These are phyloP conservation scores for Sporisorium iseilematis-ciliati DNA, from an alignment of 1,284 basidiomycete genomes.

Conservation along the genomic window DNA sequence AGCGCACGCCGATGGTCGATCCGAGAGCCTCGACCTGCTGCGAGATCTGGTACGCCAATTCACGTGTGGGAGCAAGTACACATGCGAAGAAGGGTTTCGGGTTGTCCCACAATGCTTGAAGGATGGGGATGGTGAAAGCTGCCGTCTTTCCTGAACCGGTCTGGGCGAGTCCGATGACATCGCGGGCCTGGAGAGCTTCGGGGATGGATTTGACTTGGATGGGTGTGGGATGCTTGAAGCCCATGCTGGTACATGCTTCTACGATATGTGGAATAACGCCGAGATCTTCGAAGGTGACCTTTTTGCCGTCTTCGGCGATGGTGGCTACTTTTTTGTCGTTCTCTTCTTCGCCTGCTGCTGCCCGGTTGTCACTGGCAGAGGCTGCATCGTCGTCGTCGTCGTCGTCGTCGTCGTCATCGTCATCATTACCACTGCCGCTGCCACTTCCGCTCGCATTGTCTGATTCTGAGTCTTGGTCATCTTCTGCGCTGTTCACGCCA, in stretches of 20 bases:
- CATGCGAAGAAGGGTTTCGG: slow-evolving; percentile 94
- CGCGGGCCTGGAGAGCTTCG: slow-evolving; percentile 86
- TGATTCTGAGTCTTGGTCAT: slow-evolving; percentile 7
- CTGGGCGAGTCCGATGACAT: slow-evolving; percentile 97
- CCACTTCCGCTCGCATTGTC: slow-evolving; percentile 11
- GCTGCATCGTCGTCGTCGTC: slow-evolving; percentile 11
- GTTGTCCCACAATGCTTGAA: slow-evolving; percentile 96
- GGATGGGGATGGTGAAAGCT: slow-evolving; percentile 93
- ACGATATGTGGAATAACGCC: slow-evolving; percentile 91
- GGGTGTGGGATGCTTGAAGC: slow-evolving; percentile 88
- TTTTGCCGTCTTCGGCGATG: slow-evolving; percentile 29
- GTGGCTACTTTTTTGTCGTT: slow-evolving; percentile 39
- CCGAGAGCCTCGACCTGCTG: slow-evolving; percentile 95
- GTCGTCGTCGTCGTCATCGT: slow-evolving; percentile 13
- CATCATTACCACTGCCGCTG: neutral
- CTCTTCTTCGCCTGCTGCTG: slow-evolving; percentile 14
- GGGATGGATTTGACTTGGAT: slow-evolving; percentile 93
- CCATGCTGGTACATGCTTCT: slow-evolving; percentile 83
- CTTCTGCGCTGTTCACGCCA: slow-evolving; percentile 12
- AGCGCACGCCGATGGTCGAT: slow-evolving; percentile 79
- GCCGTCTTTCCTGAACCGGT: slow-evolving; percentile 99
- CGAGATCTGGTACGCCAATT: slow-evolving; percentile 97
- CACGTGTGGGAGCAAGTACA: slow-evolving; percentile 92
- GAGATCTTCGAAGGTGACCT: slow-evolving; percentile 74
- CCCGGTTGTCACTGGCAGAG: neutral